These are phyloP conservation scores for Blastocystis hominis DNA, from an alignment of 352 stramenopile genomes.

Conservation along the genomic window DNA sequence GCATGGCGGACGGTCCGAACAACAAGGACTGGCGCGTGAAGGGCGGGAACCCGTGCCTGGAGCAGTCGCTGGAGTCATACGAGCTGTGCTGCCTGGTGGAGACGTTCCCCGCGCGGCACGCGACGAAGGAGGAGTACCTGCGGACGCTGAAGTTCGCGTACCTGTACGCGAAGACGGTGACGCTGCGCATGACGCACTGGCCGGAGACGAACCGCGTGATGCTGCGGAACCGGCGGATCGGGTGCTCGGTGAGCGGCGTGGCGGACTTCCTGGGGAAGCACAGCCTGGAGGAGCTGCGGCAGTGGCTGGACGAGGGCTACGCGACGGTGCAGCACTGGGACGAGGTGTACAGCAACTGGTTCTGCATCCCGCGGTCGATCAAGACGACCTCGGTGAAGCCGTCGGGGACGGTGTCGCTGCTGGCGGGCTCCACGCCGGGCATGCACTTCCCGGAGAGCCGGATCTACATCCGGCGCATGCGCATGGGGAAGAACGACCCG, in stretches of 20 bases:
- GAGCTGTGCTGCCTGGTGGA: conserved; percentile 86
- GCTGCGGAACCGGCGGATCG: too few relatives aligned
- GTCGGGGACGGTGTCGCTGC: too few relatives aligned
- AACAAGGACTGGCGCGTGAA: conserved; percentile 70
- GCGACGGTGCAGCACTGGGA: too few relatives aligned
- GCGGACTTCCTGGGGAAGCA: conserved; percentile 79
- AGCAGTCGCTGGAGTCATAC: conserved; percentile 82
- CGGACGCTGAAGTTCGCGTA: conserved; percentile 75
- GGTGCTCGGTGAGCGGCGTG: conserved; percentile 80
- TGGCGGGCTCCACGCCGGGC: too few relatives aligned
- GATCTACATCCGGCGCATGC: conserved; percentile 81
- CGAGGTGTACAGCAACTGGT: conserved; percentile 67
- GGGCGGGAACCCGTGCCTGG: conserved; percentile 82
- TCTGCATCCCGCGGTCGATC: conserved; percentile 75
- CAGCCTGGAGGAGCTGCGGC: too few relatives aligned
- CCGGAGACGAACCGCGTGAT: conserved; percentile 76
- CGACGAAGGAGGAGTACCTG: conserved; percentile 74
- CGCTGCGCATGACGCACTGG: conserved; percentile 79
- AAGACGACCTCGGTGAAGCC: conserved; percentile 82
- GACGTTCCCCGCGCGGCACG: too few relatives aligned
- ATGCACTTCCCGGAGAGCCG: conserved; percentile 83
- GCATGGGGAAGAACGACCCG: conserved; percentile 72
- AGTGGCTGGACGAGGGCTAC: too few relatives aligned
- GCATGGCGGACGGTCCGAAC: conserved; percentile 75
- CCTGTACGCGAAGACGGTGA: too few relatives aligned